Evolutionary conservation across 257 asterid genomes (phyloP).

Genomic region (Solanum appendiculatum): DNA sequence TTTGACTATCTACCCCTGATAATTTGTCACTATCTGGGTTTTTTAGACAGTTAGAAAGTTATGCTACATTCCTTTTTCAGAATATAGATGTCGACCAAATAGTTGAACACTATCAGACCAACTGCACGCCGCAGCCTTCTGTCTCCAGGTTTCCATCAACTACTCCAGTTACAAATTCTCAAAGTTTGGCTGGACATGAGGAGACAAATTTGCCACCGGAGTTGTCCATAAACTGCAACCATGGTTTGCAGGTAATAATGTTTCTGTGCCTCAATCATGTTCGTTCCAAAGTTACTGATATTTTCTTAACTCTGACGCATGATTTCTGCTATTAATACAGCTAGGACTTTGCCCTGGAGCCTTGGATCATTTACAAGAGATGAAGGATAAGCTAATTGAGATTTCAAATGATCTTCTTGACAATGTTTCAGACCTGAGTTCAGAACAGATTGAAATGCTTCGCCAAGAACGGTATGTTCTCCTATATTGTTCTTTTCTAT

Average conservation of each 20-base stretch:
- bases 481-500: conserved; percentile 2
- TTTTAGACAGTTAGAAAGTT: not conserved
- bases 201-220: conserved; percentile 59
- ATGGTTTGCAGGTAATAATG: conserved; percentile 54
- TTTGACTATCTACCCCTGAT: not conserved
- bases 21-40: not conserved
- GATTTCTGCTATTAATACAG: conserved; percentile 36
- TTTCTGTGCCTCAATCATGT: not conserved
- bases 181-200: conserved; percentile 8
- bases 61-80: conserved; percentile 18
- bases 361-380: conserved; percentile 57
- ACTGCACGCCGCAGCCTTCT: conserved; percentile 70
- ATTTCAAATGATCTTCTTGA: conserved; percentile 88
- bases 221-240: conserved; percentile 61
- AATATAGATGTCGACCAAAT: conserved; percentile 77
- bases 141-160: conserved; percentile 50
- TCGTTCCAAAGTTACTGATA: conserved; percentile 3
- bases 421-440: conserved; percentile 56
- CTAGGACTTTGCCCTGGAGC: conserved; percentile 85
- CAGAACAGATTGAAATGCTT: conserved; percentile 57
- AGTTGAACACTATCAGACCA: conserved; percentile 68
- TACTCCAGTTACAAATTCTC: conserved; percentile 42
- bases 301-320: conserved; percentile 5
- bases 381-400: conserved; percentile 74
- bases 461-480: conserved; percentile 75